Base-by-base conservation (phyloP, 2,329 filamentous ascomycete species). In the Alternaria gaisen region DNA sequence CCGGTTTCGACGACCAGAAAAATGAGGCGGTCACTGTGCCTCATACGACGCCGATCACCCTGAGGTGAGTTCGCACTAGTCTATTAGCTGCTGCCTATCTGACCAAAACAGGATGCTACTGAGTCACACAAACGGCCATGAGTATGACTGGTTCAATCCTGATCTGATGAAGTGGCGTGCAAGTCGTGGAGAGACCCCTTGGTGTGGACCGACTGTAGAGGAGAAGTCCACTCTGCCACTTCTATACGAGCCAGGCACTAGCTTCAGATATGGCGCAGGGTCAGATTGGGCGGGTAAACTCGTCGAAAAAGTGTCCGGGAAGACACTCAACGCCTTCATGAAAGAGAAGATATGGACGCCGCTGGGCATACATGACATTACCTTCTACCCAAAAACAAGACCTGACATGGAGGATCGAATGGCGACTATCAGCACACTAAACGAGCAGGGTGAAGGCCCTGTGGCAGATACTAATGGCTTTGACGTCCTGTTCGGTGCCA, bases 231-330 rank as follows among this genome's bases (percentile, higher is more conserved):
- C 34, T 73, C 72, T 66, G 11, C 86, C 88, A 0, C 72, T 91
- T 11, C 69, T 89, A 0, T 86, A 87, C 66, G 86, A 90, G 61
- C 88, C 88, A 0, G 87, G 88, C 0, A 82, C 85, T 20, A 77
- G 78, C 0, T 90, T 86, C 84, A 80, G 84, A 55, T 90, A 90
- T 55, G 67, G 73, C 81, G 78, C 76, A 32, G 75, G 75, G 58
- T 79, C 80, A 50, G 82, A 84, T 68, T 83, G 79, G 54, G 80
- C 81, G 1, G 82, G 82, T 18, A 77, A 81, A n/a, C 69, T 80
- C 5, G 70, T 83, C 36, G 79, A 83, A 64, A 73, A 78, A 24
- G 72, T 78, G 18, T 77, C 79, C 1, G 77, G 79, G 5, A 63
- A 75, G 26, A 64, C 67, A 3, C 73, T 84, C 1, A 78, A 81